phyloP scores from a whole-genome alignment of 495 filamentous ascomycete genomes.

The Hypoxylon perforatum region DNA sequence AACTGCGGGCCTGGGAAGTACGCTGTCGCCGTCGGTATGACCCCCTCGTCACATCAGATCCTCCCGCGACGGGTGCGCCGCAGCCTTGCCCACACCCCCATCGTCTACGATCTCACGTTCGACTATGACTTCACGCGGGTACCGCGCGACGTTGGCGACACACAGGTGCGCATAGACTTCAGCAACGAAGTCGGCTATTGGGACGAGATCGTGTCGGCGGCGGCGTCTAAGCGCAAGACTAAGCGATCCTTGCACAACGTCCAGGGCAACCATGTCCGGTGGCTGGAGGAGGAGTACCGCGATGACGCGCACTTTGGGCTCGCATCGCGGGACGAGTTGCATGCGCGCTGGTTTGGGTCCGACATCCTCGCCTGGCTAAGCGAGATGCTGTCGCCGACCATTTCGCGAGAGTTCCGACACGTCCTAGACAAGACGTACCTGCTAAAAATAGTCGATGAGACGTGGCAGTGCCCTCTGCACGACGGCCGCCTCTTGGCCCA shows the following conservation, averaged over 20 bases:
- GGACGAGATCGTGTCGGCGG: slow-evolving; percentile 44
- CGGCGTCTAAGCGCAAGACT: slow-evolving; percentile 36
- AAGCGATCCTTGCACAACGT: slow-evolving; percentile 47
- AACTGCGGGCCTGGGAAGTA: slow-evolving; percentile 52
- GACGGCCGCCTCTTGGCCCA: slow-evolving; percentile 31
- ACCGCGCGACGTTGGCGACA: slow-evolving; percentile 46
- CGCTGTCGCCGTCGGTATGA: slow-evolving; percentile 49
- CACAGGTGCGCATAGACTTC: slow-evolving; percentile 51
- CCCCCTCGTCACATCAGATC: slow-evolving; percentile 21
- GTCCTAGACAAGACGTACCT: slow-evolving; percentile 18
- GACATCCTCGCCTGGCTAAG: slow-evolving; percentile 26
- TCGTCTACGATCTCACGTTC: slow-evolving; percentile 44
- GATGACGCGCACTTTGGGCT: slow-evolving; percentile 44
- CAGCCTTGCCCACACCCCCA: background rate
- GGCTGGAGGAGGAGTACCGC: slow-evolving; percentile 52
- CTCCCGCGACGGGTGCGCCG: slow-evolving; percentile 8
- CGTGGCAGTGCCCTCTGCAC: slow-evolving; percentile 8
- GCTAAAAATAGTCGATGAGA: slow-evolving; percentile 34
- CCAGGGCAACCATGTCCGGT: slow-evolving; percentile 46
- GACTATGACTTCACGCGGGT: slow-evolving; percentile 51
- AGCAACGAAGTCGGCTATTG: slow-evolving; percentile 52
- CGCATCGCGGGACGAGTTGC: slow-evolving; percentile 33
- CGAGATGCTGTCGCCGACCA: slow-evolving; percentile 2
- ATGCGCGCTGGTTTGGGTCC: slow-evolving; percentile 42
- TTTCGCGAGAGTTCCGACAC: slow-evolving; percentile 28